Percentiles rank a stretch among this genome's conserved stretches.
phyloP scores from a whole-genome alignment of 495 filamentous ascomycete genomes.

The Xylona heveae region DNA sequence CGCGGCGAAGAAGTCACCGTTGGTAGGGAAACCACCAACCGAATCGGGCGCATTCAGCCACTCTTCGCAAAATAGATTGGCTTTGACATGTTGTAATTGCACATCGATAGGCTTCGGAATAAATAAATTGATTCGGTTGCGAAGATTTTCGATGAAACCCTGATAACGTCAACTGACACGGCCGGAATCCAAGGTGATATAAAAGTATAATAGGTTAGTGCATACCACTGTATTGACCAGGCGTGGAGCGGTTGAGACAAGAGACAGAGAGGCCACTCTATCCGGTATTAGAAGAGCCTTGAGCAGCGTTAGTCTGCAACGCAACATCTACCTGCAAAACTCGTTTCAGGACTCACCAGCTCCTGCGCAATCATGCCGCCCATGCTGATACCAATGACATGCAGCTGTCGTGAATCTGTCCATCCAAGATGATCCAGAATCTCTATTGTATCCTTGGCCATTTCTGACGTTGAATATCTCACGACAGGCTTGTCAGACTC shows the following conservation, averaged over 20 bases:
- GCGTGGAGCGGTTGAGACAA: constrained; percentile 50
- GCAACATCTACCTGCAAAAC: neutral
- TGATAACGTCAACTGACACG: constrained; percentile 5
- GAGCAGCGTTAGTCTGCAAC: neutral
- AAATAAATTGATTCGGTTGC: constrained; percentile 44
- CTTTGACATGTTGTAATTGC: constrained; percentile 29
- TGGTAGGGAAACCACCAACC: constrained; percentile 41
- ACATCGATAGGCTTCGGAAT: constrained; percentile 44
- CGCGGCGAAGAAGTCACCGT: constrained; percentile 59
- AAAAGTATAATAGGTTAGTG: constrained; percentile 17
- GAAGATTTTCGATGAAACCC: constrained; percentile 41
- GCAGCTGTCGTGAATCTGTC: constrained; percentile 34
- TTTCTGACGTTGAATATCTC: constrained; percentile 50
- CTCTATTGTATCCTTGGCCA: constrained; percentile 55
- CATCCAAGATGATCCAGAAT: constrained; percentile 46
- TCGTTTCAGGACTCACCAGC: constrained; percentile 19
- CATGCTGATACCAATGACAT: constrained; percentile 56
- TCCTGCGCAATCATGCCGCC: constrained; percentile 87
- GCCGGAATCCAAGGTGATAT: neutral
- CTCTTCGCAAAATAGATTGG: constrained; percentile 31
- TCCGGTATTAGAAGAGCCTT: constrained; percentile 36
- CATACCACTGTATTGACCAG: constrained; percentile 38
- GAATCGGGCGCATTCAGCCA: constrained; percentile 44
- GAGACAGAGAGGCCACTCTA: constrained; percentile 38
- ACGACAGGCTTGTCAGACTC: constrained; percentile 48